A percentile compares a stretch with the other conserved stretches of the same genome.
Conservation (phyloP, 139 green algal genomes). For the Coccomyxa sp. region DNA sequence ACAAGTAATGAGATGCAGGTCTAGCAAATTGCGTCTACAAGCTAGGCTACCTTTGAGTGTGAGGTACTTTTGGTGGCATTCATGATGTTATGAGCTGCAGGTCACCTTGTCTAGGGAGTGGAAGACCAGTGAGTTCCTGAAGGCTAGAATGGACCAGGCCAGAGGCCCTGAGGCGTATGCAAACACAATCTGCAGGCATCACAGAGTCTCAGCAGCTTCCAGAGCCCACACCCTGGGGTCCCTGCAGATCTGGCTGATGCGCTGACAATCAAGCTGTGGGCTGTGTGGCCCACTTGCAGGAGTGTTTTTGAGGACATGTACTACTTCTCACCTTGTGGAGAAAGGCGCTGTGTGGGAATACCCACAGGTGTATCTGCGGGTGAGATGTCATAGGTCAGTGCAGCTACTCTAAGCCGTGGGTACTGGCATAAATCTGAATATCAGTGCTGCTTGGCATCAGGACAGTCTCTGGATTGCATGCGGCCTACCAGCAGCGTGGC, state of each 20-base stretch:
- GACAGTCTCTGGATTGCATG: neutral
- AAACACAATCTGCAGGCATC: slow-evolving; percentile 55
- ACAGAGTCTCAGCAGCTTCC: neutral
- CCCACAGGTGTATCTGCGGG: slow-evolving; percentile 51
- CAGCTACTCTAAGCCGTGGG: no score
- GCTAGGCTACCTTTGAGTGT: no score
- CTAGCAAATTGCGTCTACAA: no score
- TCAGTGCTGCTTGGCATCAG: no score
- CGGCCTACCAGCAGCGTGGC: slow-evolving; percentile 48
- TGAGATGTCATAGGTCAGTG: neutral
- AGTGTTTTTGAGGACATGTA: no score
- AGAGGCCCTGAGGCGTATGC: slow-evolving; percentile 70
- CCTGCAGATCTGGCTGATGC: neutral
- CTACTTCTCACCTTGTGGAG: slow-evolving; percentile 63
- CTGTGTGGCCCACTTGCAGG: no score
- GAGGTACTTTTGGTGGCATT: no score
- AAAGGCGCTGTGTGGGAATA: slow-evolving; percentile 40
- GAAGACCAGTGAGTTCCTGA: slow-evolving; percentile 78
- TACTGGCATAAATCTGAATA: no score
- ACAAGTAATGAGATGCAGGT: no score
- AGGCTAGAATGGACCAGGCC: slow-evolving; percentile 73
- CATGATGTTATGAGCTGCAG: no score
- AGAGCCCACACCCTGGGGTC: no score
- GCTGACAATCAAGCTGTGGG: no score
- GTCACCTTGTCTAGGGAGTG: slow-evolving; percentile 74